Base-by-base conservation (phyloP, 2,329 filamentous ascomycete genomes). In the Microcyclospora tardicrescens region DNA sequence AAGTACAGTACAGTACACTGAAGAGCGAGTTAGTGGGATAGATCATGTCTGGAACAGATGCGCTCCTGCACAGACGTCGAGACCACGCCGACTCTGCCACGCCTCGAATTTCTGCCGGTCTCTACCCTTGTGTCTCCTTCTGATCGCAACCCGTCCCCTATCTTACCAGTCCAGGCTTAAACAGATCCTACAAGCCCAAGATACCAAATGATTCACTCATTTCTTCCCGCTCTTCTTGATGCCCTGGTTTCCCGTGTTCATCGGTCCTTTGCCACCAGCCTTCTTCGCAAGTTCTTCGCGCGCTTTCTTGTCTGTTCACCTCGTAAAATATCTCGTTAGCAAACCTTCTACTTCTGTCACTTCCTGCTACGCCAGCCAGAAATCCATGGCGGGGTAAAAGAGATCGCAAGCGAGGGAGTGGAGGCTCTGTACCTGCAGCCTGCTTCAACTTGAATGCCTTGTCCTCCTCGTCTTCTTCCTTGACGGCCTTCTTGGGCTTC, bases 181-280 rank as follows among this genome's bases (percentile, higher is more conserved):
- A 24, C 19, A 24, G 19, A 24, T 4, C 8, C 19, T 24, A 24
- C 19, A 24, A 24, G 19, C 19, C 19, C 19, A 24, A 24, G 5
- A 24, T 5, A 8, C 19, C 19, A 5, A 4, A 5, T 24, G 19
- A 24, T 13, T 24, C 13, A 6, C 39, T 49, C 73, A 93, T 79
- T 95, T 93, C 82, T 95, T 94, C 64, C 86, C 87, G 45, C 83
- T 91, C 77, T 94, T 95, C 79, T 94, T 94, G 71, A 95, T 94
- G 46, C 85, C 86, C 66, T 93, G 84, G 35, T 72, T 64, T 28
- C 85, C 86, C 27, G 77, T 81, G 67, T 86, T 87, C 60, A 95
- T 61, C 29, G 89, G 87, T 2, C 89, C 89, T 68, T 93, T 93
- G 63, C 83, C 83, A 55, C 81, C 80, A 3, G 83, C 65, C 68